A percentile compares a stretch with the other conserved stretches of the same genome.
Evolutionary conservation across 257 asterid genomes (phyloP).

Genomic region (Henckelia pumila): DNA sequence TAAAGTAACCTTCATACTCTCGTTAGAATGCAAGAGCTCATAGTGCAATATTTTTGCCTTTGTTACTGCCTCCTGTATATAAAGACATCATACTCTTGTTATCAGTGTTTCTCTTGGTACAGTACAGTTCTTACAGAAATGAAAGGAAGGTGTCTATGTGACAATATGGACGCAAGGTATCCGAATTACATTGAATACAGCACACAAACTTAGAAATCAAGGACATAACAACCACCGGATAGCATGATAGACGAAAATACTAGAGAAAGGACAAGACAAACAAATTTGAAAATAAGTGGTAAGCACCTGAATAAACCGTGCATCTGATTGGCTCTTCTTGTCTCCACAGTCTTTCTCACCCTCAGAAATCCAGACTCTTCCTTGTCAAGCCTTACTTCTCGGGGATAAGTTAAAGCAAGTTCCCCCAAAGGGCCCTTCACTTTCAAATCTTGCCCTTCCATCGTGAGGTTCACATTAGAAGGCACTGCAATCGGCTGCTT

Average conservation of each 20-base stretch:
- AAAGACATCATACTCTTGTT: not conserved
- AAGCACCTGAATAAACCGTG: constrained; percentile 94
- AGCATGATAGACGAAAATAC: not conserved
- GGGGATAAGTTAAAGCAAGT: constrained; percentile 81
- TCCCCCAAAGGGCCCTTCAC: constrained; percentile 95
- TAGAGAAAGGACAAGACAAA: not conserved
- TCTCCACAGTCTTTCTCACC: constrained; percentile 70
- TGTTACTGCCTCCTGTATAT: not conserved
- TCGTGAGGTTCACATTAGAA: constrained; percentile 57
- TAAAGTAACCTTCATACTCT: constrained; percentile 10
- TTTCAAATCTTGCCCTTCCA: constrained; percentile 76
- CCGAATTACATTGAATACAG: constrained; percentile 11
- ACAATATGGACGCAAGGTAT: not conserved
- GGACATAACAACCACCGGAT: constrained; percentile 2
- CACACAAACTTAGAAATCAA: constrained; percentile 8
- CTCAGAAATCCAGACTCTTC: constrained; percentile 69
- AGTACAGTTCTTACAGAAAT: no score
- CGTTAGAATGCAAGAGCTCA: not conserved
- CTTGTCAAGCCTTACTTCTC: constrained; percentile 62
- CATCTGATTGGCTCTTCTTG: constrained; percentile 95
- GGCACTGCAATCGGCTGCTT: constrained; percentile 91
- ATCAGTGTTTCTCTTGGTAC: not conserved
- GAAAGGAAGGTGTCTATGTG: no score
- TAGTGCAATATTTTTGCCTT: not conserved
- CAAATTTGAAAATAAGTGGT: constrained; percentile 10